Evolutionary conservation across 768 basidiomycete species (phyloP), one percentile per base, ranked within the genome.

Genomic region (Filobasidium floriforme): DNA sequence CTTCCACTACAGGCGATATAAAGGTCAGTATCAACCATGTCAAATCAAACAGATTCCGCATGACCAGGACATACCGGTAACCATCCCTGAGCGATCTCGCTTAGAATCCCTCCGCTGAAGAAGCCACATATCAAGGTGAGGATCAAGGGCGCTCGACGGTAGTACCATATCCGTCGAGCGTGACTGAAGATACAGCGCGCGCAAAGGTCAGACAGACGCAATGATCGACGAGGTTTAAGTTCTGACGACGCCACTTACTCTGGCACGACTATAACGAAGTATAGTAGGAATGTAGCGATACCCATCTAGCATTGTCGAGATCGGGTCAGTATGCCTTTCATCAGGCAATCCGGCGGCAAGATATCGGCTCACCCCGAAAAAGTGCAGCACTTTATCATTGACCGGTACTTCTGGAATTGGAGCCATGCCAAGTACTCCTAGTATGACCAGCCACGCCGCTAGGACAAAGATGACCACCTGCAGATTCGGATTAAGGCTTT

Each of bases 341-440:
- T 4, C 32, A 9, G 32, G 32, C 32, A 9, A 64, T 43, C n/a
- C 26, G 11, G 12, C 44, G 11, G 24, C 22, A 26, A 3, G 24
- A 5, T 1, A 26, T n/a, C 32, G n/a, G 67, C 75, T 67, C 59
- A 76, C 75, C 37, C 77, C 77, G 59, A 76, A 73, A 71, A 78
- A 78, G 65, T 78, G 77, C 51, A 78, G 65, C 15, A 76, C 73
- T 49, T 78, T 78, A 65, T 78, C 77, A 60, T 78, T 78, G 46
- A 78, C 57, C 0, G 77, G 74, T 24, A 78, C 37, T 15, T 62
- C 62, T 5, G 73, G 75, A 37, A 76, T 57, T 0, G 77, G 77
- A 7, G 73, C 74, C 72, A 78, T 72, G 15, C 75, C 77, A 11
- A 76, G 62, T 14, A 76, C 65, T 24, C 72, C 75, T 14, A 78